These are phyloP conservation scores for Cercospora sp. DNA, from an alignment of 2,329 filamentous ascomycete species.

Conservation along the genomic window DNA sequence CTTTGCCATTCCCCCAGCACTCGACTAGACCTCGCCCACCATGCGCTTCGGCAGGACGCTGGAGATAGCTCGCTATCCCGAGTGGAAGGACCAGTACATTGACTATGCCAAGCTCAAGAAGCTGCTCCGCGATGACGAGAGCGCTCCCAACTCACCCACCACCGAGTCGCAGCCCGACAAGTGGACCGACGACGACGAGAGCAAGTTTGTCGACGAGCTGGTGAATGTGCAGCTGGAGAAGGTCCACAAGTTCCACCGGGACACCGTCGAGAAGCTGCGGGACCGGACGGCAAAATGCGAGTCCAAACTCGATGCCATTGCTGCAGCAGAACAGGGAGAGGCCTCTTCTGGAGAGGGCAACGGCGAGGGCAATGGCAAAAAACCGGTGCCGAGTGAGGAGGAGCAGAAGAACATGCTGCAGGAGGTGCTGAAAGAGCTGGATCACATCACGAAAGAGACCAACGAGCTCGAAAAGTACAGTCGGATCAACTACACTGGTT, in stretches of 20 bases:
- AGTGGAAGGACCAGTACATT: conserved; percentile 93
- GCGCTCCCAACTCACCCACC: conserved; percentile 49
- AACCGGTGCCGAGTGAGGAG: conserved; percentile 41
- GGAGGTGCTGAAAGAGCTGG: conserved; percentile 75
- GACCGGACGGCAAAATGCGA: conserved; percentile 75
- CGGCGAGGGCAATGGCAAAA: conserved; percentile 34
- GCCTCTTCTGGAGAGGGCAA: conserved; percentile 32
- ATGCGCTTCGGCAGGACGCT: conserved; percentile 97
- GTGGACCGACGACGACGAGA: conserved; percentile 95
- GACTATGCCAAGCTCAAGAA: conserved; percentile 93
- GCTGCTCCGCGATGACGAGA: conserved; percentile 71
- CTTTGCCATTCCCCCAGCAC: background rate
- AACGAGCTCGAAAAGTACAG: conserved; percentile 94
- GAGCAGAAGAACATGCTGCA: conserved; percentile 58
- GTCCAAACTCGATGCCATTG: conserved; percentile 61
- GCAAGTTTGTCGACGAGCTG: conserved; percentile 89
- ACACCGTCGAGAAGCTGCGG: conserved; percentile 77
- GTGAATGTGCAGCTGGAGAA: conserved; percentile 95
- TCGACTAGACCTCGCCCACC: background rate
- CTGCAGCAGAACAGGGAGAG: conserved; percentile 38
- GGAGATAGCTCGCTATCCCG: conserved; percentile 72
- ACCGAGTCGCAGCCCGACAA: conserved; percentile 52
- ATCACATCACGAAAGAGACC: conserved; percentile 84
- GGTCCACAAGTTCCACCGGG: conserved; percentile 83
- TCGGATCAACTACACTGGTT: conserved; percentile 94